A percentile compares a stretch with the other conserved stretches of the same genome.
phyloP scores from a whole-genome alignment of 1,284 basidiomycete species.

The Cryptococcus sp. region DNA sequence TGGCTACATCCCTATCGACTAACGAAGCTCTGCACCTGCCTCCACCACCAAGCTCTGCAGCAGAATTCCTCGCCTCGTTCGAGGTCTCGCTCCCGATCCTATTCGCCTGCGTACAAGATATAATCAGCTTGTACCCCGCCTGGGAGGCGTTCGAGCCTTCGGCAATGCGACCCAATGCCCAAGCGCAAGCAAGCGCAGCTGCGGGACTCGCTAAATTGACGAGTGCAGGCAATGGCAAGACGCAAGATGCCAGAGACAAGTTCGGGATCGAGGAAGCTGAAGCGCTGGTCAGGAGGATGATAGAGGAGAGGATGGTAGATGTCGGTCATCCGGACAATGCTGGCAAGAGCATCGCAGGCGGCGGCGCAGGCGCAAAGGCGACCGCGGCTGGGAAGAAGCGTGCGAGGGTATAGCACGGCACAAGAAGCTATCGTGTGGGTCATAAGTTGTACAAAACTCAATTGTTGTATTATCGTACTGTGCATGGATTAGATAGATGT shows the following conservation, averaged over 20 bases:
- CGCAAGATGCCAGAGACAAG: conserved; percentile 37
- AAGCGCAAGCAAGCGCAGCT: conserved; percentile 60
- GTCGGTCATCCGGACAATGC: conserved; percentile 59
- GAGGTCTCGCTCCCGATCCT: conserved; percentile 81
- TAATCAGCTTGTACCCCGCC: conserved; percentile 81
- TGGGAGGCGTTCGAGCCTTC: conserved; percentile 70
- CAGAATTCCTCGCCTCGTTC: conserved; percentile 77
- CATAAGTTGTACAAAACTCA: no score
- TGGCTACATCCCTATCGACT: conserved; percentile 49
- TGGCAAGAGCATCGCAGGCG: conserved; percentile 15
- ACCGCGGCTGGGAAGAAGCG: conserved; percentile 25
- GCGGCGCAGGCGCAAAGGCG: background rate
- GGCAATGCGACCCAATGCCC: conserved; percentile 8
- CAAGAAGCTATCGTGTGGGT: no score
- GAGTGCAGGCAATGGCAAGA: conserved; percentile 5
- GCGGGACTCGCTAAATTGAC: conserved; percentile 45
- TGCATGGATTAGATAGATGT: no score
- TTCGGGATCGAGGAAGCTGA: conserved; percentile 48
- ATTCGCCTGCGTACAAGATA: conserved; percentile 86
- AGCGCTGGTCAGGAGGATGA: conserved; percentile 65
- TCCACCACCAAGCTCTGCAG: conserved; percentile 35
- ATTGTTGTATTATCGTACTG: background rate
- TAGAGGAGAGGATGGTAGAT: conserved; percentile 66
- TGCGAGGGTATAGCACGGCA: conserved; percentile 4
- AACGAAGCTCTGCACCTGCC: conserved; percentile 42